Evolutionary conservation across 2,329 filamentous ascomycete species (phyloP).

Genomic region (Sphaceloma murrayae): DNA sequence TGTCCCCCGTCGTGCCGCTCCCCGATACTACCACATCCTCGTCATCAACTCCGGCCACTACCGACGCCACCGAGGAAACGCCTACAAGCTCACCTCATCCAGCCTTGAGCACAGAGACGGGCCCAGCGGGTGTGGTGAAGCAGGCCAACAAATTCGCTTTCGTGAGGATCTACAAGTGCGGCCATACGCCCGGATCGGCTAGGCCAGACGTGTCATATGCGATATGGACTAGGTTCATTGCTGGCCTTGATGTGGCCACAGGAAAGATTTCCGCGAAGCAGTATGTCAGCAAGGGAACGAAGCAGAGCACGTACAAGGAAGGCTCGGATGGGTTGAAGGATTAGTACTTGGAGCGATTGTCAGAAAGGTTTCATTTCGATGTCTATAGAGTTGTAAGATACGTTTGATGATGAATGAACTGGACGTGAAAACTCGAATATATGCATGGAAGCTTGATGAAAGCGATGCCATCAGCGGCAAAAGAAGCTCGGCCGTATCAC

Average conservation of each 20-base stretch:
- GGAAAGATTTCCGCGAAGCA: slow-evolving; percentile 35
- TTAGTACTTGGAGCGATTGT: no score
- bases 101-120: not conserved
- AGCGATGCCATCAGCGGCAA: no score
- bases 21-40: no score
- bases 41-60: not conserved
- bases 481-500: no score
- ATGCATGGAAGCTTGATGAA: no score
- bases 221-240: not conserved
- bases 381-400: no score
- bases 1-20: no score
- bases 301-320: slow-evolving; percentile 33
- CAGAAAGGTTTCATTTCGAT: no score
- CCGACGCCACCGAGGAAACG: not conserved
- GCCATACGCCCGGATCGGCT: slow-evolving; percentile 29
- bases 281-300: slow-evolving; percentile 31
- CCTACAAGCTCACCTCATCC: not conserved
- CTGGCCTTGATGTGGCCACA: slow-evolving; percentile 39
- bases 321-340: slow-evolving; percentile 22
- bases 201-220: slow-evolving; percentile 20
- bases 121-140: slow-evolving; percentile 21
- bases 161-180: slow-evolving; percentile 28
- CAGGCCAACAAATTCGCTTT: slow-evolving; percentile 31
- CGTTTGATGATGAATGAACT: no score
- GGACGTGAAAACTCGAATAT: no score